A percentile compares a stretch with the other conserved stretches of the same genome.
Evolutionary conservation across 176 grass and related monocot species (phyloP).

Genomic region (Ampelocalamus luodianensis): DNA sequence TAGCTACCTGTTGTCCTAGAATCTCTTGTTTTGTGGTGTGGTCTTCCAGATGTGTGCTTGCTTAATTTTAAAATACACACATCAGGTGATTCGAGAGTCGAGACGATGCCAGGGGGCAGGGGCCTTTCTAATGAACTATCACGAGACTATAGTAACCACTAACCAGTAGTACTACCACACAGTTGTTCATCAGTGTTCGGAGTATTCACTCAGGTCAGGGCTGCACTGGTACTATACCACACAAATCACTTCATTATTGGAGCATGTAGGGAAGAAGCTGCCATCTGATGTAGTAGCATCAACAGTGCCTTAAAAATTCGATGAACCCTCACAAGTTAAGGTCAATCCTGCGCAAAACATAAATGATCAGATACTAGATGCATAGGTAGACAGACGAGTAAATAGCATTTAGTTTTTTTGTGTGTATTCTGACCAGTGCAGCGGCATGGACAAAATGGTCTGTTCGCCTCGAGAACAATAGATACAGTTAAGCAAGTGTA

Average conservation of each 20-base stretch:
- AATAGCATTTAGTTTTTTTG: conserved; percentile 46
- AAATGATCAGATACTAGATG: conserved; percentile 20
- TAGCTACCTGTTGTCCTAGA: conserved; percentile 58
- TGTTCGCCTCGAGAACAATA: conserved; percentile 69
- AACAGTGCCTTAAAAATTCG: conserved; percentile 3
- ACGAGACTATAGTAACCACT: conserved; percentile 76
- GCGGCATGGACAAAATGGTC: conserved; percentile 38
- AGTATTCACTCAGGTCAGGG: conserved; percentile 1
- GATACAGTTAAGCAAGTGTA: conserved; percentile 44
- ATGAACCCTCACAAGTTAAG: not conserved
- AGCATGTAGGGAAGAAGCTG: conserved; percentile 30
- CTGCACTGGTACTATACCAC: not conserved
- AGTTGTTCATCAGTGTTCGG: conserved; percentile 31
- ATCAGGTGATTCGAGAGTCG: conserved; percentile 41
- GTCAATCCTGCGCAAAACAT: not conserved
- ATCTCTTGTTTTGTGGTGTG: conserved; percentile 50
- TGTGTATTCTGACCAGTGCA: conserved; percentile 58
- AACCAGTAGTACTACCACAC: conserved; percentile 29
- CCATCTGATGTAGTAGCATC: conserved; percentile 31
- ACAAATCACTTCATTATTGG: conserved; percentile 42
- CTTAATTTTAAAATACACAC: conserved; percentile 49
- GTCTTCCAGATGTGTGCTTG: conserved; percentile 48
- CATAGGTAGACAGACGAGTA: conserved; percentile 21
- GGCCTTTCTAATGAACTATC: conserved; percentile 57
- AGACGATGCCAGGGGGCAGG: conserved; percentile 10